Evolutionary conservation across 1,284 basidiomycete genomes (phyloP), one percentile per base, ranked within the genome.

Genomic region (Rhodotorula sp.): DNA sequence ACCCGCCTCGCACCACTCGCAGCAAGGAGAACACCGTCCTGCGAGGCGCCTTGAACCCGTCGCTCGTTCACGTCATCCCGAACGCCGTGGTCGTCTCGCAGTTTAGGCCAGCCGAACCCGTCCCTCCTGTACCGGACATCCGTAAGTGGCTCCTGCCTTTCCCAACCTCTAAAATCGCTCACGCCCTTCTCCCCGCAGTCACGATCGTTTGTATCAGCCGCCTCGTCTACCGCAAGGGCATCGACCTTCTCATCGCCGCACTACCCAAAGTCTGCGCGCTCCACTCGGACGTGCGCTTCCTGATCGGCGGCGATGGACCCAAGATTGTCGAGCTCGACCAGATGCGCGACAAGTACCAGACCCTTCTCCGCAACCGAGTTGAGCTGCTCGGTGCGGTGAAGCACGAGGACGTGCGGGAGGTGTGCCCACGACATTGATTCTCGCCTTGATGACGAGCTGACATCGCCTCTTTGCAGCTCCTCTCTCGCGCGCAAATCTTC

Each of bases 211-310:
- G 97, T 30, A 82, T 99, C n/a, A 92, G 93, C 15, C 88, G 96
- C n/a, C 83, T 99, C 39, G 93, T 91, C 0, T 98, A 99, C 78
- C 87, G 96, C 55, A 99, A 99, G 82, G 96, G 96, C 2, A 90
- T 99, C 68, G 96, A 99, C 78, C 85, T 99, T 6, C 86, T 99
- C 24, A 90, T 98, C 1, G 91, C 92, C 0, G 90, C 91, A 0
- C 91, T 94, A 0, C 96, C 95, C 0, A 86, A 88, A 34, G 90
- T 99, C 66, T 99, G 96, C 78, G 85, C 85, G 1, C 82, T 85
- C 1, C 94, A 93, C 79, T 89, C 92, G 0, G 86, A 92, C 66
- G 89, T 98, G 34, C 86, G 87, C 46, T 97, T 99, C 78, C 81
- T 99, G 29, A 86, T 99, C 48, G 94, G 76, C 19, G 95, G 96